Evolutionary conservation across 176 grass and related monocot genomes (phyloP).

Genomic region (Pharus latifolius): DNA sequence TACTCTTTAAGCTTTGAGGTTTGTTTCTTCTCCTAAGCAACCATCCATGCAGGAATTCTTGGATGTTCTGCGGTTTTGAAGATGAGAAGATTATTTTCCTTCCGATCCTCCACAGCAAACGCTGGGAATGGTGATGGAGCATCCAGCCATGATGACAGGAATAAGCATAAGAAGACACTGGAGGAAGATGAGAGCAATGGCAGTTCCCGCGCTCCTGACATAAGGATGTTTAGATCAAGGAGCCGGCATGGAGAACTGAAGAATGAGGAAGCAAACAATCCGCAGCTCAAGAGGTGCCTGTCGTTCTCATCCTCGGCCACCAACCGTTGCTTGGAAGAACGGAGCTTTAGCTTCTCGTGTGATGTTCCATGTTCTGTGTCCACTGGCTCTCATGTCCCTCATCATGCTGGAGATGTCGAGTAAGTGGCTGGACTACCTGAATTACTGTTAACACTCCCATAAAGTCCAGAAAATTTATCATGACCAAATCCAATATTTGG

Average conservation of each 20-base stretch:
- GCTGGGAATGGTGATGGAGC: background rate
- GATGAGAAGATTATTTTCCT: slow-evolving; percentile 70
- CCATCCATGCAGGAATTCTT: background rate
- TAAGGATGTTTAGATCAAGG: slow-evolving; percentile 24
- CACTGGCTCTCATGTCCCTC: background rate
- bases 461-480: background rate
- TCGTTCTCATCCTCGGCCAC: slow-evolving; percentile 39
- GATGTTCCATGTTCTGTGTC: slow-evolving; percentile 9
- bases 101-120: slow-evolving; percentile 50
- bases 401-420: slow-evolving; percentile 2
- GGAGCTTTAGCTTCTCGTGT: slow-evolving; percentile 26
- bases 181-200: background rate
- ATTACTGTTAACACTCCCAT: background rate
- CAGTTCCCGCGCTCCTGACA: slow-evolving; percentile 9
- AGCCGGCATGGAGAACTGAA: background rate
- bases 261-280: slow-evolving; percentile 20
- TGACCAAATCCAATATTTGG: background rate
- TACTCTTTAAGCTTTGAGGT: background rate
- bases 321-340: background rate
- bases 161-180: slow-evolving; percentile 5
- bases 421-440: slow-evolving; percentile 1
- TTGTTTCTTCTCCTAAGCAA: background rate
- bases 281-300: slow-evolving; percentile 36
- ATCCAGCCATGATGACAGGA: slow-evolving; percentile 14
- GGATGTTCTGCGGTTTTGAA: background rate